Percentiles rank a stretch among this genome's conserved stretches.
Evolutionary conservation across 148 eudicot species (phyloP).

Genomic region (Persicaria maculosa): DNA sequence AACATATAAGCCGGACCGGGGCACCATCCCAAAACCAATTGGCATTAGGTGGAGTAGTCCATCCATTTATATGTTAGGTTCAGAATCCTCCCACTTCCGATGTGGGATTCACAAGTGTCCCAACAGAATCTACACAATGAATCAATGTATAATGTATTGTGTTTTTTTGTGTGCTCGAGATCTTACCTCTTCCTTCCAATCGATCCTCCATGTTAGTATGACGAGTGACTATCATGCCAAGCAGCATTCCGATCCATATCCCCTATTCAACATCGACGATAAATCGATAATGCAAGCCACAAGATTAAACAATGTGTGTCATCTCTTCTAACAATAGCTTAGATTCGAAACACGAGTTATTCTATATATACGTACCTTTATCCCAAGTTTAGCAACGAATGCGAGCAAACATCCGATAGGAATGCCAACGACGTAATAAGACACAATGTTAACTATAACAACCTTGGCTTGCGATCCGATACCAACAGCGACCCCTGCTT

Average conservation of each 20-base stretch:
- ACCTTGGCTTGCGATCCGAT: slow-evolving; percentile 31
- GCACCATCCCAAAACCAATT: no score
- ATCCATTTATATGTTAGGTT: no score
- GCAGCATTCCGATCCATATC: slow-evolving; percentile 11
- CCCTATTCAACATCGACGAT: background rate
- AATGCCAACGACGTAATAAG: slow-evolving; percentile 33
- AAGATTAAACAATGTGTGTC: background rate
- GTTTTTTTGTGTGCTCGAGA: background rate
- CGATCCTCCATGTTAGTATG: slow-evolving; percentile 3
- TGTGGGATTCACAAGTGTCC: no score
- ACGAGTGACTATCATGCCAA: background rate
- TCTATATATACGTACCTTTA: slow-evolving; percentile 23
- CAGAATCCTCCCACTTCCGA: no score
- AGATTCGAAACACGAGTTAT: background rate
- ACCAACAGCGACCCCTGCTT: slow-evolving; percentile 38
- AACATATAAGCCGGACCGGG: no score
- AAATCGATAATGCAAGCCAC: background rate
- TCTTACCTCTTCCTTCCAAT: slow-evolving; percentile 9
- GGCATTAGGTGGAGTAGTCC: no score
- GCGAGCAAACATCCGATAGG: slow-evolving; percentile 35
- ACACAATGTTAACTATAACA: slow-evolving; percentile 26
- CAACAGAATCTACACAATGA: no score
- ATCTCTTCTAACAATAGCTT: background rate
- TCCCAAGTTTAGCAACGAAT: slow-evolving; percentile 21
- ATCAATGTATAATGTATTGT: background rate